Conservation (phyloP, 139 green algal species). For the Chlamydomonas sp. region DNA sequence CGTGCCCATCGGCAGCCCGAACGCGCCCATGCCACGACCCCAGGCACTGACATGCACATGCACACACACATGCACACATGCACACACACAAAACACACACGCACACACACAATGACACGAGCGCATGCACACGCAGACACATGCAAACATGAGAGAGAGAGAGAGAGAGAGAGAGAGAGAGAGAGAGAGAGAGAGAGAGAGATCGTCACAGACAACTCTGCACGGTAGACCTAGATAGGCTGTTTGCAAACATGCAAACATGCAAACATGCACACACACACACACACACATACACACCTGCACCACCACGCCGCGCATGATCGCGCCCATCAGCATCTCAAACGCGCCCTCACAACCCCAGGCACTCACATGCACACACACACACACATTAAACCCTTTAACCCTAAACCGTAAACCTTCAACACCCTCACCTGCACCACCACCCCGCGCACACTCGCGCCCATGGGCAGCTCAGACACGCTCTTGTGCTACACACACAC, state of each 20-base stretch:
- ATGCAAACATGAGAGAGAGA: too few relatives aligned
- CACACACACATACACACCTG: neutral
- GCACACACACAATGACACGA: too few relatives aligned
- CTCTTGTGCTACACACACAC: neutral
- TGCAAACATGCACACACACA: neutral
- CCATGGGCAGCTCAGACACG: neutral
- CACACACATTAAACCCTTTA: slow-evolving; percentile 1
- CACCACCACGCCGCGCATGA: neutral
- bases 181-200: too few relatives aligned
- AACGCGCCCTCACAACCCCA: neutral
- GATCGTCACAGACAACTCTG: neutral
- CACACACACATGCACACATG: too few relatives aligned
- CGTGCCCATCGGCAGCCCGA: too few relatives aligned
- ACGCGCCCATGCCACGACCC: too few relatives aligned
- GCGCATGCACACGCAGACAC: too few relatives aligned
- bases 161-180: too few relatives aligned
- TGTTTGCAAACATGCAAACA: neutral
- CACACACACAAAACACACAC: too few relatives aligned
- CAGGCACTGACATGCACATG: too few relatives aligned
- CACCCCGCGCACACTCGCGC: neutral
- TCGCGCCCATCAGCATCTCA: neutral
- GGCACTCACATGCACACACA: neutral
- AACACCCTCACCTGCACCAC: neutral
- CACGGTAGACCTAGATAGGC: neutral
- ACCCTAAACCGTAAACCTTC: neutral